Conservation (phyloP, 75 land plant genomes). For the Gnetum montanum region DNA sequence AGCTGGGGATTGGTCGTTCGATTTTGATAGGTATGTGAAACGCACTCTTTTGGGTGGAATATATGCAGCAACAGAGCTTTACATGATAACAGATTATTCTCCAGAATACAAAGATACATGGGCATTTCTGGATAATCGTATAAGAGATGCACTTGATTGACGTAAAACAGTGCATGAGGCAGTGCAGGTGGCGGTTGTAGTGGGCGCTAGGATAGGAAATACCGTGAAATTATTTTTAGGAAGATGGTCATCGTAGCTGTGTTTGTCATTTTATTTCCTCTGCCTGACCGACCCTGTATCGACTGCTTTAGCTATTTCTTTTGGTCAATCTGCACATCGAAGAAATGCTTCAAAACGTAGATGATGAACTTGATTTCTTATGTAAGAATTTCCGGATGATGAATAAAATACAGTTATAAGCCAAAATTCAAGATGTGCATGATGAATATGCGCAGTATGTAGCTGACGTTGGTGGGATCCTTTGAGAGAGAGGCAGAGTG, state of each 20-base stretch:
- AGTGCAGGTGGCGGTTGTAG: slow-evolving; percentile 61
- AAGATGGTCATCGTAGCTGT: background rate
- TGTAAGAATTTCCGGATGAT: no score
- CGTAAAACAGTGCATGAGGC: slow-evolving; percentile 55
- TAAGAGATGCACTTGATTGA: slow-evolving; percentile 30
- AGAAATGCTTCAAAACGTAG: no score
- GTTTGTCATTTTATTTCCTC: background rate
- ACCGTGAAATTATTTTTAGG: slow-evolving; percentile 37
- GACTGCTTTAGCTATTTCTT: no score
- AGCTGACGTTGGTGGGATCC: no score
- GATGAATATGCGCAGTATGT: no score
- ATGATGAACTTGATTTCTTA: no score
- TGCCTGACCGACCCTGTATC: no score
- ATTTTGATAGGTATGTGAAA: slow-evolving; percentile 79
- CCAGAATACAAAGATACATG: slow-evolving; percentile 36
- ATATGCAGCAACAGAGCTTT: slow-evolving; percentile 77
- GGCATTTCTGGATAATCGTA: slow-evolving; percentile 28
- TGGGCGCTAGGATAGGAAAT: slow-evolving; percentile 59
- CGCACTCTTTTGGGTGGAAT: slow-evolving; percentile 73
- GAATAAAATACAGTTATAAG: no score
- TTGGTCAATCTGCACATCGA: no score
- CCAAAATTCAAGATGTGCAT: no score
- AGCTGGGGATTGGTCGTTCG: slow-evolving; percentile 61
- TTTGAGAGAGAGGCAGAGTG: no score
- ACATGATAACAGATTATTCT: slow-evolving; percentile 84